Evolutionary conservation across 1,139 yeast genomes (phyloP).

Genomic region (Hemisphaericaspora xylofermentans): DNA sequence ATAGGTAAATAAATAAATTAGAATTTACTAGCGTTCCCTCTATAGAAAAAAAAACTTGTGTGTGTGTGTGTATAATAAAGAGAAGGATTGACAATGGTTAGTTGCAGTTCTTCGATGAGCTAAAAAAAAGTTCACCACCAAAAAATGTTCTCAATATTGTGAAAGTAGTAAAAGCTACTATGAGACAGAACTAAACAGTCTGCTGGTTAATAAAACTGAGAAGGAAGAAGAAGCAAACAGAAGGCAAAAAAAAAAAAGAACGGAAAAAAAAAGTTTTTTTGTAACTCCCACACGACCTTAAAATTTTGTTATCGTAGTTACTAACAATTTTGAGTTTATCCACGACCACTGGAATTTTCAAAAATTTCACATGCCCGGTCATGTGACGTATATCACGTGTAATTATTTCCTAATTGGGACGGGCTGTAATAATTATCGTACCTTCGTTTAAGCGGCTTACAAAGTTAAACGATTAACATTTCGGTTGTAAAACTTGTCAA

Average conservation of each 20-base stretch:
- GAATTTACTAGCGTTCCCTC: too few relatives aligned
- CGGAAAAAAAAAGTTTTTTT: too few relatives aligned
- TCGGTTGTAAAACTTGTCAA: background rate
- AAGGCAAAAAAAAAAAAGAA: too few relatives aligned
- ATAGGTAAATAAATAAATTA: background rate
- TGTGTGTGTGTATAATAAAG: too few relatives aligned
- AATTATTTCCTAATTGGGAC: background rate
- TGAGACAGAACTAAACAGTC: too few relatives aligned
- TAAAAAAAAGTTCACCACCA: too few relatives aligned
- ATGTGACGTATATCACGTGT: constrained; percentile 2
- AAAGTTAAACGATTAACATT: background rate
- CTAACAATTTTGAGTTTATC: background rate
- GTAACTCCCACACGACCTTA: background rate
- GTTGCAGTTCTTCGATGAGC: too few relatives aligned
- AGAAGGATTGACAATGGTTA: too few relatives aligned
- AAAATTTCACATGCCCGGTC: background rate
- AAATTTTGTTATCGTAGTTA: background rate
- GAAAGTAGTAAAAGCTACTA: too few relatives aligned
- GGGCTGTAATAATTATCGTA: background rate
- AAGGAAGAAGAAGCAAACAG: too few relatives aligned
- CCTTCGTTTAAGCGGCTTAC: background rate
- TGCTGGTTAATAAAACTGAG: too few relatives aligned
- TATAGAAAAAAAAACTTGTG: background rate
- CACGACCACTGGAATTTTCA: constrained; percentile 1
- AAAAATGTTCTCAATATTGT: too few relatives aligned